Conservation (phyloP, 352 stramenopile genomes). For the Pythium angustatum region DNA sequence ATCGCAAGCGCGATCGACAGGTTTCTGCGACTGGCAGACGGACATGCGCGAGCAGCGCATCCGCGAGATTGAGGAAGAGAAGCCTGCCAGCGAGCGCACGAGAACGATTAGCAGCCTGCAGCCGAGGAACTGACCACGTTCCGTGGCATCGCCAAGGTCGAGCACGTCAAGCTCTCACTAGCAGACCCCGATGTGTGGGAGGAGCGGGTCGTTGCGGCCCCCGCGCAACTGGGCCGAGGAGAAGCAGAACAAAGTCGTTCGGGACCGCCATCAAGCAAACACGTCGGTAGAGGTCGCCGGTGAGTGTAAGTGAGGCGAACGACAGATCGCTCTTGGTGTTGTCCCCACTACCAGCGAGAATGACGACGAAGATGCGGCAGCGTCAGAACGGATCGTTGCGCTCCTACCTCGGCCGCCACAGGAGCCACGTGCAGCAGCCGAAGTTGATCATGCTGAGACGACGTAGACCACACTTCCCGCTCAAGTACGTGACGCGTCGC, state of each 20-base stretch:
- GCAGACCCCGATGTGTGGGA: conserved; percentile 59
- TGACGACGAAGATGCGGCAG: too few relatives aligned
- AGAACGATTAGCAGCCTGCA: conserved; percentile 34
- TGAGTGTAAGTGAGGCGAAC: too few relatives aligned
- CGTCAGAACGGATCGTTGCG: neutral
- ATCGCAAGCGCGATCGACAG: conserved; percentile 60
- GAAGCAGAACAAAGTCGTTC: conserved; percentile 15
- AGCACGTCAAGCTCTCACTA: conserved; percentile 51
- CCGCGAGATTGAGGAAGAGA: conserved; percentile 53
- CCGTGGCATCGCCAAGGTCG: conserved; percentile 61
- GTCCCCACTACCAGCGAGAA: neutral
- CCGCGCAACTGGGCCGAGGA: conserved; percentile 51
- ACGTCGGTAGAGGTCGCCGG: conserved; percentile 6
- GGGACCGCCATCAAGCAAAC: conserved; percentile 3
- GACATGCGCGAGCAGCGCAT: conserved; percentile 65
- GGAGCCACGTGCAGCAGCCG: neutral
- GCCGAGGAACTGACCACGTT: conserved; percentile 37
- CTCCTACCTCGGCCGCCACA: neutral
- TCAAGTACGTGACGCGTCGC: neutral
- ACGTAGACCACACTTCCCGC: neutral
- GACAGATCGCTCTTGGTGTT: too few relatives aligned
- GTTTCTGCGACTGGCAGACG: conserved; percentile 83
- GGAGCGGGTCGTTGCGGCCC: conserved; percentile 52
- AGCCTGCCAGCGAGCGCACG: conserved; percentile 38
- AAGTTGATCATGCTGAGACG: neutral